phyloP scores from a whole-genome alignment of 495 filamentous ascomycete species.

The Aspergillus haitiensis region DNA sequence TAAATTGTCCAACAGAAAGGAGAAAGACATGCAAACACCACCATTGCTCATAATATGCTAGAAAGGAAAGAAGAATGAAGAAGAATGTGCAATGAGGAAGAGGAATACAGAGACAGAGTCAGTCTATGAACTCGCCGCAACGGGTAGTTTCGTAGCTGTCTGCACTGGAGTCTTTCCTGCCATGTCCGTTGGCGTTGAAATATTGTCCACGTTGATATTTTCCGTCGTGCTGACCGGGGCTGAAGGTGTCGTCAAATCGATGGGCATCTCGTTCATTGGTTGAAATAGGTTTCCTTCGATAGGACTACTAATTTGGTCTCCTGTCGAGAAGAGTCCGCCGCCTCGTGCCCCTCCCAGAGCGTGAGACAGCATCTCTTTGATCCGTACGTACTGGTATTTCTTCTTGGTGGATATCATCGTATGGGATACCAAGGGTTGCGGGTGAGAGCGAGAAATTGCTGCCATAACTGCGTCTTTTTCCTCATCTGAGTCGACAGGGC shows the following conservation, averaged over 20 bases:
- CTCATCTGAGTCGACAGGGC: constrained; percentile 87
- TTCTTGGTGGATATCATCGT: constrained; percentile 64
- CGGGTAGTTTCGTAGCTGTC: constrained; percentile 29
- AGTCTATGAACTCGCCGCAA: constrained; percentile 23
- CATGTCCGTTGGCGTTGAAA: constrained; percentile 16
- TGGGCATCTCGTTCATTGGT: constrained; percentile 30
- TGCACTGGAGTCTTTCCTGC: constrained; percentile 29
- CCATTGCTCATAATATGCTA: constrained; percentile 15
- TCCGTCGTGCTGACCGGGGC: constrained; percentile 23
- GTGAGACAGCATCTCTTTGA: constrained; percentile 83
- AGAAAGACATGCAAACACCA: constrained; percentile 5
- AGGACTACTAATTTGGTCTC: constrained; percentile 32
- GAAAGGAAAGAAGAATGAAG: background rate
- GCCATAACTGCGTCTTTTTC: constrained; percentile 87
- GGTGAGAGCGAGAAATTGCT: constrained; percentile 71
- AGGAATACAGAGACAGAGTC: background rate
- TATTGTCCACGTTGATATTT: constrained; percentile 13
- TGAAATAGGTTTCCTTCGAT: constrained; percentile 37
- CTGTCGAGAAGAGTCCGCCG: constrained; percentile 46
- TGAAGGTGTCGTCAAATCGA: constrained; percentile 23
- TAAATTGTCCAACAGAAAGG: constrained; percentile 6
- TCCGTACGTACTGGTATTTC: constrained; percentile 78
- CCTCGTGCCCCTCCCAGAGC: constrained; percentile 59
- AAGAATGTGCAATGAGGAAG: background rate
- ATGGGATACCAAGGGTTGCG: constrained; percentile 68